Conservation (phyloP, 2,329 filamentous ascomycete genomes). For the Ceratocystiopsis minuta region DNA sequence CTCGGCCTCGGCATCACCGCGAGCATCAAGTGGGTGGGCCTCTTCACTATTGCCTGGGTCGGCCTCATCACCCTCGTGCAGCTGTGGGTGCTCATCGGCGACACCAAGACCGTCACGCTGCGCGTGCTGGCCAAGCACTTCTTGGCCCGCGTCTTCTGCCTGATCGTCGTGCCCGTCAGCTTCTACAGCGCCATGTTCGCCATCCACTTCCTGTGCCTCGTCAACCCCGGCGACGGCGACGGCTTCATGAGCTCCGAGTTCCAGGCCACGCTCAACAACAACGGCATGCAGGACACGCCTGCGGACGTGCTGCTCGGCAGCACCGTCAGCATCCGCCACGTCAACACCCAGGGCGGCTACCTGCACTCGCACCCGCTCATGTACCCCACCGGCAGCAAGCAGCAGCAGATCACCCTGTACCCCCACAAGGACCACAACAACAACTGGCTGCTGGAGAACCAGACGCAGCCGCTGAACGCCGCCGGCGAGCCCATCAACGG, state of each 20-base stretch:
- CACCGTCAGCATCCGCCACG: slow-evolving; percentile 69
- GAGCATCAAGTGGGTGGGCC: slow-evolving; percentile 96
- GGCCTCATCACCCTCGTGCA: slow-evolving; percentile 78
- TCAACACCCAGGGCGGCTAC: slow-evolving; percentile 95
- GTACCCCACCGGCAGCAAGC: slow-evolving; percentile 95
- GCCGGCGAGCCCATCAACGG: slow-evolving; percentile 65
- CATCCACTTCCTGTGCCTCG: slow-evolving; percentile 84
- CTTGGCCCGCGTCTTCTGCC: slow-evolving; percentile 73
- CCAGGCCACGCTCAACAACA: slow-evolving; percentile 90
- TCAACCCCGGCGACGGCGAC: slow-evolving; percentile 91
- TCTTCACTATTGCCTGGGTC: slow-evolving; percentile 98
- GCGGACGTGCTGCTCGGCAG: slow-evolving; percentile 85
- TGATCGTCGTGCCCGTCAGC: slow-evolving; percentile 70
- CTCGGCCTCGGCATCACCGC: slow-evolving; percentile 74
- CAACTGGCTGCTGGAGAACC: slow-evolving; percentile 82
- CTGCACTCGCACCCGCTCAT: slow-evolving; percentile 93
- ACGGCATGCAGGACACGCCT: slow-evolving; percentile 87
- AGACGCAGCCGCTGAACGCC: slow-evolving; percentile 70
- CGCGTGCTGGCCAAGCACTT: slow-evolving; percentile 88
- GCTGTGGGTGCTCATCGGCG: slow-evolving; percentile 87
- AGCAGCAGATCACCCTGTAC: slow-evolving; percentile 96
- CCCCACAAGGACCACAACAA: slow-evolving; percentile 99
- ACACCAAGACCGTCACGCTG: slow-evolving; percentile 67
- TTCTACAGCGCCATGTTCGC: slow-evolving; percentile 97
- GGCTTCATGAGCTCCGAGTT: slow-evolving; percentile 99